Base-by-base conservation (phyloP, 1,284 basidiomycete species). In the Athelia psychrophila region DNA sequence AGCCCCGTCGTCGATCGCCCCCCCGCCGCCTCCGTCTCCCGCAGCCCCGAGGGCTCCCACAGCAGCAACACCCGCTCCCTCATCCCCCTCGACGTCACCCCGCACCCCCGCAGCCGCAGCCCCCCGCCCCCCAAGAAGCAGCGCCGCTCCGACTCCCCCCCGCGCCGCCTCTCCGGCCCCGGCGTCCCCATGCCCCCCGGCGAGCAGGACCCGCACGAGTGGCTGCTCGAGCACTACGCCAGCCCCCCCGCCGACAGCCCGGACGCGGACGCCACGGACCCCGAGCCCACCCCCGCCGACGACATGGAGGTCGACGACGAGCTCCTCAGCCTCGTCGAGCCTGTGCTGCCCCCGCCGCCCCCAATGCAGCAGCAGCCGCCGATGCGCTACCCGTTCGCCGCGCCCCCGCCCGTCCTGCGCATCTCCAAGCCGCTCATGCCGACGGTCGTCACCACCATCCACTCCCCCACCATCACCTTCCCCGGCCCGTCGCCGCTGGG, bases 311-410 rank as follows among this genome's bases (percentile, higher is more conserved):
- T 79, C 35, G 86, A 89, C 52, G 81, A 86, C 55, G 87, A 88
- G 66, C 64, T 88, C 47, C 71, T 88, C 54, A 85, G 83, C 59
- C 69, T 88, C 19, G 67, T 89, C 40, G 83, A 81, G 57, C 83
- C 83, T 56, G 66, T 59, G n/a, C 68, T 66, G 40, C 50, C 54
- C 24, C 40, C 54, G 27, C 47, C 54, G 16, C 53, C 54, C 36
- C 51, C 40, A 23, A 40, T 52, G 18, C 24, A 35, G 40, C 18
- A 40, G n/a, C 44, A 45, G 35, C 49, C 45, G n/a, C 40, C 44
- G 19, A 35, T 22, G 6, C 55, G 50, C 20, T 19, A 8, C 38
- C 38, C 38, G 20, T 42, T 18, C 38, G 38, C 38, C 38, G 20
- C 38, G n/a, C 38, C 38, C 16, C 38, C 20, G 16, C 38, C 38